phyloP scores from a whole-genome alignment of 139 green algal species.

The Chlorella sp. region DNA sequence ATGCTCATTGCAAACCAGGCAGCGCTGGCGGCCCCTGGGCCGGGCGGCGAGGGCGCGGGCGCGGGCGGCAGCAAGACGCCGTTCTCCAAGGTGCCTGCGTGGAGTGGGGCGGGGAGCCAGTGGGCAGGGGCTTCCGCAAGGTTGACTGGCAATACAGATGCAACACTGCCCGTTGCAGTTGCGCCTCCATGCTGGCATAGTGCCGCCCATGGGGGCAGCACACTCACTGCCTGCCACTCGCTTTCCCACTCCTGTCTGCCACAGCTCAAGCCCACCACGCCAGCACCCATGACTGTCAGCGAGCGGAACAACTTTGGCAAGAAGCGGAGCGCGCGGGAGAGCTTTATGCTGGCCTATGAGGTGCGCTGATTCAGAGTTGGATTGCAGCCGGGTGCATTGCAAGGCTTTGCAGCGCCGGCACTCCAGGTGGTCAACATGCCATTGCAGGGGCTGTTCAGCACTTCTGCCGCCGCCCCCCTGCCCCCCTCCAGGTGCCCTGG shows the following conservation, averaged over 20 bases:
- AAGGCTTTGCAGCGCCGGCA: too few relatives aligned
- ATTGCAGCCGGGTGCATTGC: too few relatives aligned
- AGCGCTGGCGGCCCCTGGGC: constrained; percentile 2
- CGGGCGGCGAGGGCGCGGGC: constrained; percentile 1
- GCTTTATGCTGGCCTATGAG: constrained; percentile 73
- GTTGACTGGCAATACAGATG: too few relatives aligned
- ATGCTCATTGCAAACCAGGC: constrained; percentile 56
- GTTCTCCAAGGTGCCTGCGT: constrained; percentile 11
- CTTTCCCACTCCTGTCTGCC: background rate
- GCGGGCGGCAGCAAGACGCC: constrained; percentile 12
- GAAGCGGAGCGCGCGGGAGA: constrained; percentile 54
- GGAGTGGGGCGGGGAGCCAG: background rate
- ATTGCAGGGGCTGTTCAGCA: too few relatives aligned
- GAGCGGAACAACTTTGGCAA: constrained; percentile 35
- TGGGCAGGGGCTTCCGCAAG: too few relatives aligned
- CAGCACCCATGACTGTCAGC: constrained; percentile 43
- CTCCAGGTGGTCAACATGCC: too few relatives aligned
- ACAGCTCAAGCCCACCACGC: constrained; percentile 31
- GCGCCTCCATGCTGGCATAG: too few relatives aligned
- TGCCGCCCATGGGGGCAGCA: too few relatives aligned
- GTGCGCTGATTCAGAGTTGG: too few relatives aligned
- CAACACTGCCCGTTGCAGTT: too few relatives aligned
- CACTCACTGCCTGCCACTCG: background rate
- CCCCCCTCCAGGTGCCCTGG: constrained; percentile 63
- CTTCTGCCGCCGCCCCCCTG: background rate